Percentiles rank a stretch among this genome's conserved stretches.
Conservation (phyloP, 139 green algal species). For the Picochlorum sp. region DNA sequence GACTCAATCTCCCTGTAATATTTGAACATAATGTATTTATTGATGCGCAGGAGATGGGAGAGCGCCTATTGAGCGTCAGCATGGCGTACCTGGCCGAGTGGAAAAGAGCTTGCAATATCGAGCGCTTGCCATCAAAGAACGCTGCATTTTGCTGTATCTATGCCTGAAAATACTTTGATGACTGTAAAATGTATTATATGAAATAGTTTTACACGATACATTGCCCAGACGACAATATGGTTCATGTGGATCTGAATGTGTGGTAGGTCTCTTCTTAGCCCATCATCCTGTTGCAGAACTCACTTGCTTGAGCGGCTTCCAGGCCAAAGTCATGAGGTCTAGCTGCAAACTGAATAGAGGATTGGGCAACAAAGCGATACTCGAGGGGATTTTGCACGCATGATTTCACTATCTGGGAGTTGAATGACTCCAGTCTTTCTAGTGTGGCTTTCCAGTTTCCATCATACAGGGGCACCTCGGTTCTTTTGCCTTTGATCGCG, state of each 20-base stretch:
- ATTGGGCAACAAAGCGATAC: constrained; percentile 36
- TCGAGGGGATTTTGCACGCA: constrained; percentile 55
- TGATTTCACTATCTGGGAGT: constrained; percentile 36
- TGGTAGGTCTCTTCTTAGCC: constrained; percentile 15
- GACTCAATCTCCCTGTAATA: too few relatives aligned
- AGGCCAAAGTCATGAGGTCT: constrained; percentile 50
- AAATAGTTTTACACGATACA: too few relatives aligned
- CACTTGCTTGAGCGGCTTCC: constrained; percentile 31
- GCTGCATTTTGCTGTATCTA: constrained; percentile 1
- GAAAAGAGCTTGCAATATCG: constrained; percentile 3
- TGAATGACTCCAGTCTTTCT: constrained; percentile 24
- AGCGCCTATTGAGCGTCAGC: neutral
- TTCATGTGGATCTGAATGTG: too few relatives aligned
- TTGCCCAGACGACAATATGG: too few relatives aligned
- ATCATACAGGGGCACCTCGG: constrained; percentile 22
- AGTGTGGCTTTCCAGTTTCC: constrained; percentile 25
- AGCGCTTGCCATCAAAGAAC: neutral
- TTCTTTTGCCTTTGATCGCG: constrained; percentile 3
- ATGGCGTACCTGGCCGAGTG: neutral
- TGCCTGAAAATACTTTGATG: too few relatives aligned
- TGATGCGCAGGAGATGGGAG: too few relatives aligned
- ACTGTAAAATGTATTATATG: too few relatives aligned
- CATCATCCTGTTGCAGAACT: constrained; percentile 47
- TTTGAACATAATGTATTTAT: too few relatives aligned
- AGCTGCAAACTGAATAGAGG: constrained; percentile 40